phyloP scores from a whole-genome alignment of 2,329 filamentous ascomycete species.

The Colletotrichum tropicale region DNA sequence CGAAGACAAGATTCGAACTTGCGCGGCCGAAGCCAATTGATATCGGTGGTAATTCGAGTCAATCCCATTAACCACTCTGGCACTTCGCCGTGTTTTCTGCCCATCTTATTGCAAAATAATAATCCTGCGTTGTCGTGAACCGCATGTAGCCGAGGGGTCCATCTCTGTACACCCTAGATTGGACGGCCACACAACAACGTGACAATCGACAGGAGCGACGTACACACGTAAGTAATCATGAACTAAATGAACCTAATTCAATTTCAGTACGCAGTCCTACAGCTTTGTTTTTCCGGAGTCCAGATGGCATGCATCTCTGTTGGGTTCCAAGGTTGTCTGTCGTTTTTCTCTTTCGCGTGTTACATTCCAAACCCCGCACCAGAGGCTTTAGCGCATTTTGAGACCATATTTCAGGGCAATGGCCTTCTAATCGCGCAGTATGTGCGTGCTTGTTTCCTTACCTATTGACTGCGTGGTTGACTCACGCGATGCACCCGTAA shows the following conservation, averaged over 20 bases:
- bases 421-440: neutral
- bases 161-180: neutral
- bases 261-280: neutral
- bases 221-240: neutral
- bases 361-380: neutral
- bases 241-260: neutral
- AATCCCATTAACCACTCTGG: slow-evolving; percentile 16
- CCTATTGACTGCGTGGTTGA: neutral
- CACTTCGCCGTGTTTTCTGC: neutral
- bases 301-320: rapidly evolving
- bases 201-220: neutral
- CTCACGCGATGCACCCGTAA: neutral
- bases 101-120: rapidly evolving
- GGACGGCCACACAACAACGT: neutral
- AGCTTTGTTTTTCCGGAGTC: rapidly evolving
- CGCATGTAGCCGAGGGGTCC: neutral
- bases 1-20: slow-evolving; percentile 19
- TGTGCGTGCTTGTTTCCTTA: neutral
- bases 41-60: neutral
- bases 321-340: neutral
- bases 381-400: neutral
- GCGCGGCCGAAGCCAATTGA: slow-evolving; percentile 19
- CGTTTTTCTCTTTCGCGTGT: neutral
- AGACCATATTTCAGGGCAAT: neutral
- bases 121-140: neutral